Conservation (phyloP, 192 early-diverging fungal genomes). For the Coemansia asiatica region DNA sequence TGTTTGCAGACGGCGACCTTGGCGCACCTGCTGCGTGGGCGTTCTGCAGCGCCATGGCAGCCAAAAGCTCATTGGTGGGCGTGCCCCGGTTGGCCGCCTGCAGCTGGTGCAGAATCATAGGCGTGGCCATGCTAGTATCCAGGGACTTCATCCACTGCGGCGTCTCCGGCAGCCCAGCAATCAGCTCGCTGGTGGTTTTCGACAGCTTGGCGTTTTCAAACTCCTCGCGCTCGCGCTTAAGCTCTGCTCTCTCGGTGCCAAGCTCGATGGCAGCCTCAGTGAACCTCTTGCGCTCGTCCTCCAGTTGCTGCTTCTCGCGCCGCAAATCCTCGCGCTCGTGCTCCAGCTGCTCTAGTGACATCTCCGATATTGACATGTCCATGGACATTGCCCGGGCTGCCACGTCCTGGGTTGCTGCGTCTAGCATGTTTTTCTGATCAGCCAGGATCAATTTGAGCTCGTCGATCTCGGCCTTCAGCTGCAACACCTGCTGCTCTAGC, state of each 20-base stretch:
- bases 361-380: slow-evolving; percentile 53
- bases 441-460: slow-evolving; percentile 35
- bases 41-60: slow-evolving; percentile 21
- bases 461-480: slow-evolving; percentile 26
- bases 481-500: slow-evolving; percentile 36
- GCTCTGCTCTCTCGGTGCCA: slow-evolving; percentile 62
- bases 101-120: slow-evolving; percentile 35
- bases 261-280: slow-evolving; percentile 71
- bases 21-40: not conserved
- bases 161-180: slow-evolving; percentile 39
- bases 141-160: slow-evolving; percentile 50
- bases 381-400: slow-evolving; percentile 9
- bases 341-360: slow-evolving; percentile 48
- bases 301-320: slow-evolving; percentile 57
- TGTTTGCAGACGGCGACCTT: no score
- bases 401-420: slow-evolving; percentile 16
- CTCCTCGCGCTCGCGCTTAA: slow-evolving; percentile 40
- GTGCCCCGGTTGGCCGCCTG: slow-evolving; percentile 21
- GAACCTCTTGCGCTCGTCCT: slow-evolving; percentile 65
- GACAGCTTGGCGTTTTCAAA: slow-evolving; percentile 17
- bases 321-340: slow-evolving; percentile 50
- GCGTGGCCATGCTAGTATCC: slow-evolving; percentile 37
- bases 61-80: slow-evolving; percentile 38
- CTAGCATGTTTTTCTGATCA: slow-evolving; percentile 39
- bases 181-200: slow-evolving; percentile 21